phyloP scores from a whole-genome alignment of 139 green algal genomes.

The Haematococcus lacustris region DNA sequence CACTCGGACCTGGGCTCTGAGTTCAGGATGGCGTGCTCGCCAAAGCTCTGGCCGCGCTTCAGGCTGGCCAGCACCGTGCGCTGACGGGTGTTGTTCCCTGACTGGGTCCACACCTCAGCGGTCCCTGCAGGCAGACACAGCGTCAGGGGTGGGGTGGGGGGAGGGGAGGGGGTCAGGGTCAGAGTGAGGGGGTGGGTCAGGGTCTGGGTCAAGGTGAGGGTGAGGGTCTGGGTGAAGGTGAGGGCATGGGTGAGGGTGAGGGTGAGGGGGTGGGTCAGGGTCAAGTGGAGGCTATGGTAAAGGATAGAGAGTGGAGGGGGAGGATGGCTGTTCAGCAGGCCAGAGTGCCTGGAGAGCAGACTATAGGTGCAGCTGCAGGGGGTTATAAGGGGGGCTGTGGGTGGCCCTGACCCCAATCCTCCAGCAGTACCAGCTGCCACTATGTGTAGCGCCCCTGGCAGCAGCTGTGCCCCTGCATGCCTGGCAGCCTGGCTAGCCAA shows the following conservation, averaged over 20 bases:
- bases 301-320: background rate
- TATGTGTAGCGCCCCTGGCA: too few relatives aligned
- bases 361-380: too few relatives aligned
- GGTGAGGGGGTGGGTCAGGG: too few relatives aligned
- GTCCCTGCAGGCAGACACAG: conserved; percentile 6
- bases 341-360: too few relatives aligned
- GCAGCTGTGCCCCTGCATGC: too few relatives aligned
- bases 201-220: background rate
- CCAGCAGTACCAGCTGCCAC: too few relatives aligned
- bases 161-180: background rate
- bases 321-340: background rate
- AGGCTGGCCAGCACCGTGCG: conserved; percentile 25
- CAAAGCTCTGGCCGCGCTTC: conserved; percentile 37
- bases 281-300: too few relatives aligned
- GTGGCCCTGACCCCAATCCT: too few relatives aligned
- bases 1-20: conserved; percentile 22
- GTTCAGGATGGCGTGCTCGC: conserved; percentile 41
- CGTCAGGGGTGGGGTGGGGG: background rate
- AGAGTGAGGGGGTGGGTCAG: background rate
- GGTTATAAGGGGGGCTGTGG: too few relatives aligned
- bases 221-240: background rate
- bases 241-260: too few relatives aligned
- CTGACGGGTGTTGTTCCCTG: conserved; percentile 15
- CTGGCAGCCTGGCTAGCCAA: too few relatives aligned
- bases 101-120: conserved; percentile 43